phyloP scores from a whole-genome alignment of 116 monocot genomes.

The Trichopus zeylanicus region DNA sequence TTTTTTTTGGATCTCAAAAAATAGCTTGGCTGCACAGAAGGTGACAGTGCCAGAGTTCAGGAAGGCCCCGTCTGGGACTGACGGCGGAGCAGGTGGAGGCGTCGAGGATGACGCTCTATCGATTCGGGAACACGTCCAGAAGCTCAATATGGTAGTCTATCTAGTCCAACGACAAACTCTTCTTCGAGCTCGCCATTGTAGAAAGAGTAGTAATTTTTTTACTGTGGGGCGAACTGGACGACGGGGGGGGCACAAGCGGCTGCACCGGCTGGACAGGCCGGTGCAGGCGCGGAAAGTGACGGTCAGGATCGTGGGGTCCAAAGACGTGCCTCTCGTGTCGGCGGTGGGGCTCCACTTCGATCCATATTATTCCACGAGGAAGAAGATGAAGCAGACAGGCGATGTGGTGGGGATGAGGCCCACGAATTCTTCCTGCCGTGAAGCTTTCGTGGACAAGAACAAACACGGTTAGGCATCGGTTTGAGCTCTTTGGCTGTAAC shows the following conservation, averaged over 20 bases:
- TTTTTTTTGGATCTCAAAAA: no score
- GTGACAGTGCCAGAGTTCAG: not conserved
- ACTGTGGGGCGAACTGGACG: slow-evolving; percentile 53
- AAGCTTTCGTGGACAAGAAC: no score
- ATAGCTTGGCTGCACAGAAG: slow-evolving; percentile 6
- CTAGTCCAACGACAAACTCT: no score
- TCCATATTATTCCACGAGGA: no score
- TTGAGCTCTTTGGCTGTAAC: no score
- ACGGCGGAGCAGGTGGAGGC: slow-evolving; percentile 1
- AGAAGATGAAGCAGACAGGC: no score
- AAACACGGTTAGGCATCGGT: no score
- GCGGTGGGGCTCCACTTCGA: slow-evolving; percentile 70
- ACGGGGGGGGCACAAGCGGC: slow-evolving; percentile 78
- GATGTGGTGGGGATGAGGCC: no score
- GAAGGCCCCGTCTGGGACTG: not conserved
- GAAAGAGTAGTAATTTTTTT: no score
- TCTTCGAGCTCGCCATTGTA: no score
- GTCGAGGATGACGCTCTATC: not conserved
- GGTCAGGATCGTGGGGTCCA: slow-evolving; percentile 30
- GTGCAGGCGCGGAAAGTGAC: slow-evolving; percentile 31
- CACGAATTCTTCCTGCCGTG: no score
- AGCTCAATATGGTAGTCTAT: slow-evolving; percentile 16
- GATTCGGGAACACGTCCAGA: slow-evolving; percentile 9
- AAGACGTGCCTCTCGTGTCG: slow-evolving; percentile 52
- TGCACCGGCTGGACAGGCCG: slow-evolving; percentile 40